phyloP scores from a whole-genome alignment of 2,329 filamentous ascomycete species.

The Penicillium sclerotiorum region DNA sequence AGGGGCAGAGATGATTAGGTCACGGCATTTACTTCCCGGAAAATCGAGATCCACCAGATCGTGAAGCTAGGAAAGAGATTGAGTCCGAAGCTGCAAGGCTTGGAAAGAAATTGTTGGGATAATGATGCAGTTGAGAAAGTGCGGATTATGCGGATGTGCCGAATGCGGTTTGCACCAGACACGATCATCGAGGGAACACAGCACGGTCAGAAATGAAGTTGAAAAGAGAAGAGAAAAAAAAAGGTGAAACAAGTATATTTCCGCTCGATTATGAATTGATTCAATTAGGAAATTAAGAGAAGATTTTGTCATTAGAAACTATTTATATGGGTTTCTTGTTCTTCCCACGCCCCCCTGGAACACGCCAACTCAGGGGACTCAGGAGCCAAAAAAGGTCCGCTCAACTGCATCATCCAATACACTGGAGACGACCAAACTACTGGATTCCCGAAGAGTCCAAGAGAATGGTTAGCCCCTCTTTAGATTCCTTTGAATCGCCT shows the following conservation, averaged over 20 bases:
- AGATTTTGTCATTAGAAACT: constrained; percentile 3
- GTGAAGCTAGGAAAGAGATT: neutral
- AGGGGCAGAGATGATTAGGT: constrained; percentile 2
- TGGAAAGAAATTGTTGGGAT: constrained; percentile 12
- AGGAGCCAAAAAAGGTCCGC: constrained; percentile 6
- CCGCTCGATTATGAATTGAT: neutral
- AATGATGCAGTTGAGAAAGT: constrained; percentile 19
- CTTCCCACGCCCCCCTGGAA: neutral
- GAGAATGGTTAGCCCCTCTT: constrained; percentile 2
- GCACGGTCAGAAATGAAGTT: constrained; percentile 9
- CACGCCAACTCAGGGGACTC: constrained; percentile 9
- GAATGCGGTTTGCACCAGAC: constrained; percentile 23
- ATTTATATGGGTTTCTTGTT: constrained; percentile 8
- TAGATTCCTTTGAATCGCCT: constrained; percentile 8
- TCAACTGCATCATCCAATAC: constrained; percentile 1
- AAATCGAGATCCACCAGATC: neutral
- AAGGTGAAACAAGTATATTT: neutral
- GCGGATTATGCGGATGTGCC: constrained; percentile 24
- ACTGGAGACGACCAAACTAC: constrained; percentile 8
- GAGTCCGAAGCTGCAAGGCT: neutral
- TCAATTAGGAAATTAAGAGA: neutral
- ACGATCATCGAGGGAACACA: constrained; percentile 11
- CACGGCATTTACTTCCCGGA: constrained; percentile 12
- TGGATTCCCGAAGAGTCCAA: constrained; percentile 1
- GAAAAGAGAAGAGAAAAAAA: constrained; percentile 6